Conservation (phyloP, 495 filamentous ascomycete species). For the Podospora fimiseda region DNA sequence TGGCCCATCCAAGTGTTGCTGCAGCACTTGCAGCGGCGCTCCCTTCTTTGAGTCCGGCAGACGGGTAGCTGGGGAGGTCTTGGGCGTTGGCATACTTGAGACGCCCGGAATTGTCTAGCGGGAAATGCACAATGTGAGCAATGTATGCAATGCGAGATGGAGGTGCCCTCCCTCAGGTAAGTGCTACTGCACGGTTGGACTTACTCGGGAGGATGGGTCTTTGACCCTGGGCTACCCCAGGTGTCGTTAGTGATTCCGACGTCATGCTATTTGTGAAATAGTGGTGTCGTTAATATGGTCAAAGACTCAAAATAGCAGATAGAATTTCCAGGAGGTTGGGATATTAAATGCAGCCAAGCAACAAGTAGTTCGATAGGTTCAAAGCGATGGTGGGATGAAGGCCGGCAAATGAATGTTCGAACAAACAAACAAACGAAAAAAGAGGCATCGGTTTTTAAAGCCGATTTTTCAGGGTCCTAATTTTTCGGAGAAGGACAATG, state of each 20-base stretch:
- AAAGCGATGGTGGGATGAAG: too few relatives aligned
- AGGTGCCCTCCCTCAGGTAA: too few relatives aligned
- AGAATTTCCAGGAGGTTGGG: too few relatives aligned
- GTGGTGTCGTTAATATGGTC: neutral
- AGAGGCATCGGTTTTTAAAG: neutral
- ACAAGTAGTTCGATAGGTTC: too few relatives aligned
- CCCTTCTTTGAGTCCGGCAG: slow-evolving; percentile 54
- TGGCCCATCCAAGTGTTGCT: slow-evolving; percentile 64
- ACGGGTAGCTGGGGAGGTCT: slow-evolving; percentile 62
- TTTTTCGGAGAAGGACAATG: neutral
- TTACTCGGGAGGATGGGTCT: slow-evolving; percentile 2
- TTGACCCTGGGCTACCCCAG: neutral
- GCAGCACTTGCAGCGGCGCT: slow-evolving; percentile 67
- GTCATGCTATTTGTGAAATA: neutral
- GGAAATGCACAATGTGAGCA: too few relatives aligned
- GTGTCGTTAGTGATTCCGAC: slow-evolving; percentile 1
- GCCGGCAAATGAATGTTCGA: too few relatives aligned
- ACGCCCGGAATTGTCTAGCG: slow-evolving; percentile 42
- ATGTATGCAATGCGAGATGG: too few relatives aligned
- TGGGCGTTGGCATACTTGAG: slow-evolving; percentile 61
- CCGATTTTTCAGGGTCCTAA: neutral
- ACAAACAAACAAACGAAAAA: too few relatives aligned
- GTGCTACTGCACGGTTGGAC: neutral
- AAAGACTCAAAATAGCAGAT: too few relatives aligned
- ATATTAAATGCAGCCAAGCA: too few relatives aligned